These are phyloP conservation scores for Hyphodiscus sp. DNA, from an alignment of 2,329 filamentous ascomycete species.

Conservation along the genomic window DNA sequence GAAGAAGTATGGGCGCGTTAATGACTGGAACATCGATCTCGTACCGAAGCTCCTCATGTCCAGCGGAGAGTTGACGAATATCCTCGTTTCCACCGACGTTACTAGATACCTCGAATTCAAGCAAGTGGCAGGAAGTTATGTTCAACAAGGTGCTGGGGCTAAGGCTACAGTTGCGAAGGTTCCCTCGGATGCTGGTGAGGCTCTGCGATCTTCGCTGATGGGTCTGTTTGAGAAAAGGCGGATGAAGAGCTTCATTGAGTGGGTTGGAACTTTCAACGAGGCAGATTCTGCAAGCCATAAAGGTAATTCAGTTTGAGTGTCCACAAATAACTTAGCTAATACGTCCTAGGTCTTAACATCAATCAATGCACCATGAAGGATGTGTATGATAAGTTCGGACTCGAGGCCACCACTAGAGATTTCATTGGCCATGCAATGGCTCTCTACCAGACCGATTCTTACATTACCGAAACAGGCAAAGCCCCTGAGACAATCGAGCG, in stretches of 20 bases:
- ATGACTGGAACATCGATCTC: slow-evolving; percentile 99
- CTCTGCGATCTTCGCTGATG: slow-evolving; percentile 89
- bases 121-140: slow-evolving; percentile 92
- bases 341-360: slow-evolving; percentile 65
- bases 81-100: slow-evolving; percentile 91
- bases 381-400: slow-evolving; percentile 96
- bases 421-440: slow-evolving; percentile 99
- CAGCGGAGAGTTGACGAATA: slow-evolving; percentile 96
- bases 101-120: slow-evolving; percentile 87
- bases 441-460: slow-evolving; percentile 83
- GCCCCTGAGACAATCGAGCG: slow-evolving; percentile 84
- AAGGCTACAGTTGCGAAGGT: slow-evolving; percentile 96
- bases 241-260: slow-evolving; percentile 94
- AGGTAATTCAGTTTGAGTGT: slow-evolving; percentile 47
- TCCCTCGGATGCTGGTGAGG: slow-evolving; percentile 85
- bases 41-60: slow-evolving; percentile 99
- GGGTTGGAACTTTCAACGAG: slow-evolving; percentile 79
- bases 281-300: slow-evolving; percentile 84
- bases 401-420: slow-evolving; percentile 83
- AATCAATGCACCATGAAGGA: slow-evolving; percentile 84
- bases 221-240: slow-evolving; percentile 96
- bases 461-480: slow-evolving; percentile 65
- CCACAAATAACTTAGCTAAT: slow-evolving; percentile 18
- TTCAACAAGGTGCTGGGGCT: slow-evolving; percentile 76
- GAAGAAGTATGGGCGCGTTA: slow-evolving; percentile 94